Percentiles rank a stretch among this genome's conserved stretches.
phyloP scores from a whole-genome alignment of 495 filamentous ascomycete genomes.

The Penicillium longicatenatum region DNA sequence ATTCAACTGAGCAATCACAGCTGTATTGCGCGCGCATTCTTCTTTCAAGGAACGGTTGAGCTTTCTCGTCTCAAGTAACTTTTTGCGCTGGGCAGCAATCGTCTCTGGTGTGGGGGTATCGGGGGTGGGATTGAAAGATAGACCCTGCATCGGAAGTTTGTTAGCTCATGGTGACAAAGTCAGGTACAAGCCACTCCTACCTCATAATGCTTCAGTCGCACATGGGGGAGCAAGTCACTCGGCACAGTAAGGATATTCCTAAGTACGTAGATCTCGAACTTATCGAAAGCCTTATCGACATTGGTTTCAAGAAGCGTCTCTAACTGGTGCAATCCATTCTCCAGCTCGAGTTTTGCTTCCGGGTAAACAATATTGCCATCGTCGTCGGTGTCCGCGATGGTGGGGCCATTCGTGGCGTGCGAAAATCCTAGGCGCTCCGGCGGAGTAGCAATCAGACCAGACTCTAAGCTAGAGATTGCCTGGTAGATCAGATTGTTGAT shows the following conservation, averaged over 20 bases:
- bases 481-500: conserved; percentile 88
- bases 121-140: conserved; percentile 32
- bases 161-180: conserved; percentile 19
- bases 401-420: conserved; percentile 41
- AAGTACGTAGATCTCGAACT: conserved; percentile 80
- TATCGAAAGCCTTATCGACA: conserved; percentile 78
- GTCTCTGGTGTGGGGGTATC: conserved; percentile 61
- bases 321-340: conserved; percentile 86
- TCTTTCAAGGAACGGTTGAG: conserved; percentile 73
- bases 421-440: conserved; percentile 77
- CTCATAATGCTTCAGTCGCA: conserved; percentile 85
- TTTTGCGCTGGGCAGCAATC: conserved; percentile 70
- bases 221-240: conserved; percentile 70
- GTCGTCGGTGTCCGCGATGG: conserved; percentile 54
- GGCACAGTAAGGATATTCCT: conserved; percentile 84
- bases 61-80: conserved; percentile 77
- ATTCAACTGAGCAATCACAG: conserved; percentile 65
- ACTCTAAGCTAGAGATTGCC: conserved; percentile 81
- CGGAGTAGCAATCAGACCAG: conserved; percentile 69
- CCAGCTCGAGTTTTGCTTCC: conserved; percentile 75
- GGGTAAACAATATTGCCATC: conserved; percentile 56
- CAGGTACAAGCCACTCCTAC: conserved; percentile 38
- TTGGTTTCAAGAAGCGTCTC: conserved; percentile 89
- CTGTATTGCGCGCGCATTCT: conserved; percentile 75
- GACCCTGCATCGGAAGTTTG: conserved; percentile 26